A percentile compares a stretch with the other conserved stretches of the same genome.
Conservation (phyloP, 1,139 yeast species). For the Suhomyces coccinellae region DNA sequence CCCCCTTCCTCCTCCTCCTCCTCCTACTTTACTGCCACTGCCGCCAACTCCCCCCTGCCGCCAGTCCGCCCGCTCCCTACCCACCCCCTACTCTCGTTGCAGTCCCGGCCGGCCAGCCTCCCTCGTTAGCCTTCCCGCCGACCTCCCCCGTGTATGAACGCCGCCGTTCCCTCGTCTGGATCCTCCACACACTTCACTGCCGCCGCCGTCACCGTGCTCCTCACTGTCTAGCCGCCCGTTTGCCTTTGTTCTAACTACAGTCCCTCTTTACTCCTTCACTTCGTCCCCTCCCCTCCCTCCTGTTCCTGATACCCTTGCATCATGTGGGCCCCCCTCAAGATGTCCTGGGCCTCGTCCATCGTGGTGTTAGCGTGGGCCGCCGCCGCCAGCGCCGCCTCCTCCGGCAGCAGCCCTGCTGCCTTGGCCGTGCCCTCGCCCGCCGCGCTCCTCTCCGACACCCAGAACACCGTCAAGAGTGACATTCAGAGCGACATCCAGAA, state of each 20-base stretch:
- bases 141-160: not conserved
- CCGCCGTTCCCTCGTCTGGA: not conserved
- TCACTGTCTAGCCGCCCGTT: constrained; percentile 1
- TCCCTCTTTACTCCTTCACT: constrained; percentile 14
- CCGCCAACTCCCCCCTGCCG: not conserved
- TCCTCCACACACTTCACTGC: not conserved
- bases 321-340: constrained; percentile 13
- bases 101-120: too few relatives aligned
- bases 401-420: too few relatives aligned
- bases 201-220: not conserved
- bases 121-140: too few relatives aligned
- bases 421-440: too few relatives aligned
- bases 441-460: not conserved
- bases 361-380: constrained; percentile 10
- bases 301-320: not conserved
- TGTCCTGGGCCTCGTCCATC: constrained; percentile 10
- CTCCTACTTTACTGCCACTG: not conserved
- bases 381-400: constrained; percentile 7
- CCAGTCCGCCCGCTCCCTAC: not conserved
- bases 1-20: too few relatives aligned
- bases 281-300: not conserved
- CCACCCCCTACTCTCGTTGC: not conserved
- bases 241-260: constrained; percentile 18
- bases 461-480: too few relatives aligned
- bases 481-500: too few relatives aligned